These are phyloP conservation scores for Gnaphalium uliginosum DNA, from an alignment of 129 eudicot genomes.

Conservation along the genomic window DNA sequence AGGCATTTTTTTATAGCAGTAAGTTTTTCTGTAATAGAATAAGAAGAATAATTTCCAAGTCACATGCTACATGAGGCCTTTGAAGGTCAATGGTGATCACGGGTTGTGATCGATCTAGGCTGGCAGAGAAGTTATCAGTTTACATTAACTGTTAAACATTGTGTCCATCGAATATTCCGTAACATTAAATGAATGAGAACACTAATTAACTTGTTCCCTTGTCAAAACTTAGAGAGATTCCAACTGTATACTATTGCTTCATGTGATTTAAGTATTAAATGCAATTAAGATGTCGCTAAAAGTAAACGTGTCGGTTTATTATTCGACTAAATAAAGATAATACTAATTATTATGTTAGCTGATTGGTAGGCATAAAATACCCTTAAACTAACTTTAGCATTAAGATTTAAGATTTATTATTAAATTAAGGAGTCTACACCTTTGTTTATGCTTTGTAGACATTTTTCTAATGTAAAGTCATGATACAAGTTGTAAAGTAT, in stretches of 20 bases:
- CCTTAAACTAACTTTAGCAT: constrained; percentile 27
- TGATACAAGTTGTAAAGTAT: constrained; percentile 37
- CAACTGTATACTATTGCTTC: constrained; percentile 32
- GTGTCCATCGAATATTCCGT: constrained; percentile 34
- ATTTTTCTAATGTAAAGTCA: constrained; percentile 27
- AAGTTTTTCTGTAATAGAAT: neutral
- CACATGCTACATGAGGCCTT: neutral
- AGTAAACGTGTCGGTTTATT: constrained; percentile 26
- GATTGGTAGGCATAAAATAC: constrained; percentile 50
- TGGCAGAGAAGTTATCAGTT: neutral
- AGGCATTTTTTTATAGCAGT: neutral
- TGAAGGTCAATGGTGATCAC: neutral
- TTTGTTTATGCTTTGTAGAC: constrained; percentile 43
- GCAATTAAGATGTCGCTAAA: constrained; percentile 29
- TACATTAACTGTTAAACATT: constrained; percentile 20
- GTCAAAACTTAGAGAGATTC: constrained; percentile 36
- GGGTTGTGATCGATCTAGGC: neutral
- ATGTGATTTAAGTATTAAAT: constrained; percentile 27
- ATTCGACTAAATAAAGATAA: constrained; percentile 34
- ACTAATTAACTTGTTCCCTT: constrained; percentile 42
- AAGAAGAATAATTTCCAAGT: neutral
- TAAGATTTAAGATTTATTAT: constrained; percentile 32
- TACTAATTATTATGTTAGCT: constrained; percentile 38
- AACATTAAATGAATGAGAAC: constrained; percentile 26
- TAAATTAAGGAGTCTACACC: constrained; percentile 38